Evolutionary conservation across 2,329 filamentous ascomycete genomes (phyloP).

Genomic region (Phialocephala sp.): DNA sequence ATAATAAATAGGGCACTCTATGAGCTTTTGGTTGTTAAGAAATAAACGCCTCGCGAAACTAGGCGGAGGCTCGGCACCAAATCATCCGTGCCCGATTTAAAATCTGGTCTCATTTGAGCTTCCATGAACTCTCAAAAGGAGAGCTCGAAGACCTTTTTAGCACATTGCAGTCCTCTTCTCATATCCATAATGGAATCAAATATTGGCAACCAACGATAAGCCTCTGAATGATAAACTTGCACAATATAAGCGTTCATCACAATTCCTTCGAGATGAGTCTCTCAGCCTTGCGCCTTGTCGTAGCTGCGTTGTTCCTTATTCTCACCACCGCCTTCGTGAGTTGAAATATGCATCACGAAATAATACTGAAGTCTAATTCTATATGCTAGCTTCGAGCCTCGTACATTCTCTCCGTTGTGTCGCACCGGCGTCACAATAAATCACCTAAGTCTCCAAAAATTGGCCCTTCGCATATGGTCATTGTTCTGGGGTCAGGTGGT

Average conservation of each 20-base stretch:
- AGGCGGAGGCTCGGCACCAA: neutral
- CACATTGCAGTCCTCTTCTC: neutral
- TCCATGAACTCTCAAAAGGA: neutral
- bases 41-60: no score
- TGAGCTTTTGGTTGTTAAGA: neutral
- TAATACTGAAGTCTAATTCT: slow-evolving; percentile 1
- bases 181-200: neutral
- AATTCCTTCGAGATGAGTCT: slow-evolving; percentile 16
- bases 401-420: slow-evolving; percentile 37
- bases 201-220: neutral
- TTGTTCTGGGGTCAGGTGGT: slow-evolving; percentile 90
- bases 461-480: slow-evolving; percentile 65
- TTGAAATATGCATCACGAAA: neutral
- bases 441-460: slow-evolving; percentile 35
- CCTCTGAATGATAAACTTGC: neutral
- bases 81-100: neutral
- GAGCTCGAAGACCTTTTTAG: neutral
- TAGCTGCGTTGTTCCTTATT: slow-evolving; percentile 33
- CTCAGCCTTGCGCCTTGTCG: slow-evolving; percentile 36
- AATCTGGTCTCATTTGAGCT: slow-evolving; percentile 1
- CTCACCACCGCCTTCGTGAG: slow-evolving; percentile 38
- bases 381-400: slow-evolving; percentile 39
- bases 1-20: no score
- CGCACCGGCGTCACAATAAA: slow-evolving; percentile 16
- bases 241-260: neutral